These are phyloP conservation scores for Komagataella populi DNA, from an alignment of 805 yeast genomes.

Conservation along the genomic window DNA sequence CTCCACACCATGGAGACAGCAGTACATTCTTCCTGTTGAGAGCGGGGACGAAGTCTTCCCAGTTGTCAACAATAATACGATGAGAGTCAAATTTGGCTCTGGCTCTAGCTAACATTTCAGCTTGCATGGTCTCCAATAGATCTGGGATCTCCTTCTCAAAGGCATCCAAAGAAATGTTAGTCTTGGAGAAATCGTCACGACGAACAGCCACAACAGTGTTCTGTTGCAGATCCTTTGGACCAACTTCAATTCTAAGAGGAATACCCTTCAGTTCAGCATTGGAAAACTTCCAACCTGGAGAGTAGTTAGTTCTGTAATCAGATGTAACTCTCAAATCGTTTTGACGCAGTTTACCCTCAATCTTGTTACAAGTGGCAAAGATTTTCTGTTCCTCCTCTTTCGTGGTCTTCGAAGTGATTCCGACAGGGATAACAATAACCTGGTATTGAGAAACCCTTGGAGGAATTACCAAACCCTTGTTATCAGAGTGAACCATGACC, in stretches of 20 bases:
- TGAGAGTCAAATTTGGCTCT: slow-evolving; percentile 75
- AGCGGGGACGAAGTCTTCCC: slow-evolving; percentile 89
- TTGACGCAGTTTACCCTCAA: slow-evolving; percentile 46
- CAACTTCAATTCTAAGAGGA: slow-evolving; percentile 88
- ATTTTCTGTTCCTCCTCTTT: slow-evolving; percentile 63
- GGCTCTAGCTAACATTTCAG: slow-evolving; percentile 62
- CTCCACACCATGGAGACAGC: slow-evolving; percentile 97
- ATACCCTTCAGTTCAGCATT: slow-evolving; percentile 95
- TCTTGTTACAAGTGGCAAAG: slow-evolving; percentile 51
- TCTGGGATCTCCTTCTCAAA: slow-evolving; percentile 57
- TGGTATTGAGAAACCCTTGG: slow-evolving; percentile 93
- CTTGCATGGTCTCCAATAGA: slow-evolving; percentile 73
- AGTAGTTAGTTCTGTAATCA: slow-evolving; percentile 87
- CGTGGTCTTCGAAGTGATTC: slow-evolving; percentile 77
- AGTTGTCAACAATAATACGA: slow-evolving; percentile 65
- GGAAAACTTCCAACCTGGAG: slow-evolving; percentile 98
- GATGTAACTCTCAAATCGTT: slow-evolving; percentile 66
- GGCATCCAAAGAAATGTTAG: slow-evolving; percentile 47
- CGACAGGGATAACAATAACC: slow-evolving; percentile 89
- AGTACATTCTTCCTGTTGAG: slow-evolving; percentile 85
- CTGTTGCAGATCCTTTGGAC: slow-evolving; percentile 87
- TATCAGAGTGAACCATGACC: slow-evolving; percentile 98
- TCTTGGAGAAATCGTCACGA: slow-evolving; percentile 80
- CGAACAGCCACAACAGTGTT: slow-evolving; percentile 78
- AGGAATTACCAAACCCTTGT: slow-evolving; percentile 95